Evolutionary conservation across 495 filamentous ascomycete species (phyloP), one percentile per base, ranked within the genome.

Genomic region (Emericellopsis terricola): DNA sequence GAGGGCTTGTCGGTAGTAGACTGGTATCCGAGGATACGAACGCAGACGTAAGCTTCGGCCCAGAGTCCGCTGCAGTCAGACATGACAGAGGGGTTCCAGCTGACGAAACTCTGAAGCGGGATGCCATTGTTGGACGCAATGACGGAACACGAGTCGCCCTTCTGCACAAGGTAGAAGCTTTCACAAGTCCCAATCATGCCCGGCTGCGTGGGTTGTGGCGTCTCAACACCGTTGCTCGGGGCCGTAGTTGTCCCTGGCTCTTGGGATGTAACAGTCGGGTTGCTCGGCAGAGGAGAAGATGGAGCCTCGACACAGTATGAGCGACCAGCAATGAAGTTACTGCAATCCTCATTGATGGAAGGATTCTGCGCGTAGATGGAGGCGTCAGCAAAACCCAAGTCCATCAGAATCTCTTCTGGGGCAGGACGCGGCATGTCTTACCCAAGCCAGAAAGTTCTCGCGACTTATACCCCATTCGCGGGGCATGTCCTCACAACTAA

Each of bases 111-210:
- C 8, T 38, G 33, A n/a, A 50, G 20, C 20, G 45, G 35, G 33
- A 59, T 54, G 9, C 41, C 37, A 33, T 42, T 17, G 7, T 31
- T 24, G 11, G 37, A 19, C 18, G 56, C 53, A 18, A 71, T 51
- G 24, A 42, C 42, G 7, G 32, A 33, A 40, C 66, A 71, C 39
- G 43, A 48, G 38, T 69, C 64, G 32, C 56, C 59, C 1, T 28
- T 26, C n/a, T 40, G 16, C 9, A 65, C 50, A 14, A 47, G 42
- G 43, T 59, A 48, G 42, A 57, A 68, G 24, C 47, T 37, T 28
- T 54, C 40, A 47, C 64, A 67, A 39, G 47, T 51, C 27, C 15
- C 34, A 18, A 46, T 42, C 31, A 53, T 54, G 32, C 50, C 51
- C 3, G 53, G 43, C 49, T 51, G 49, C 14, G 41, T 47, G n/a